phyloP scores from a whole-genome alignment of 176 grass and related monocot species.

The Aegilops speltoides region DNA sequence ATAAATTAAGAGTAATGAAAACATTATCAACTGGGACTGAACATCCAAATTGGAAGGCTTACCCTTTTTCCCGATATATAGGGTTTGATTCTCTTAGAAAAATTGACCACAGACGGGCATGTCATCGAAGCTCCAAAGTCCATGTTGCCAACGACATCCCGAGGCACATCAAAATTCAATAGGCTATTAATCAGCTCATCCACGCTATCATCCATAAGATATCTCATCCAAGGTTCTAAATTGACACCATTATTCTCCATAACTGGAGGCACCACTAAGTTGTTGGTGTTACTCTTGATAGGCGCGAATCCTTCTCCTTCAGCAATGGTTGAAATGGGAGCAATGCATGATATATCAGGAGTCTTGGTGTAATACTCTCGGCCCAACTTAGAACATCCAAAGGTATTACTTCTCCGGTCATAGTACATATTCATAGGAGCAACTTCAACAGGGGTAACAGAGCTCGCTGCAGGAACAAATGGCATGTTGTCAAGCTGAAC shows the following conservation, averaged over 20 bases:
- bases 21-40: neutral
- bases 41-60: neutral
- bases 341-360: slow-evolving; percentile 41
- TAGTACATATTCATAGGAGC: slow-evolving; percentile 46
- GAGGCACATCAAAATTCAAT: slow-evolving; percentile 41
- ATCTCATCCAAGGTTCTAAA: slow-evolving; percentile 66
- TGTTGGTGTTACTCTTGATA: too few species aligned
- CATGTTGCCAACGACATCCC: slow-evolving; percentile 46
- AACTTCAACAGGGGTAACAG: slow-evolving; percentile 32
- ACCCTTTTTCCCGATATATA: slow-evolving; percentile 45
- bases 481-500: slow-evolving; percentile 14
- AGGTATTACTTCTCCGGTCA: slow-evolving; percentile 70
- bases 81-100: slow-evolving; percentile 19
- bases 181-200: slow-evolving; percentile 55
- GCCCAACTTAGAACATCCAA: slow-evolving; percentile 37
- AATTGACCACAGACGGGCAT: slow-evolving; percentile 32
- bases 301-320: slow-evolving; percentile 3
- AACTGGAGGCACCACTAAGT: slow-evolving; percentile 15
- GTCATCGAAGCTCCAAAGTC: slow-evolving; percentile 86
- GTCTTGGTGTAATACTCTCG: slow-evolving; percentile 61
- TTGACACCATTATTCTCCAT: slow-evolving; percentile 37
- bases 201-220: slow-evolving; percentile 41
- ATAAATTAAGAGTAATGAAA: neutral
- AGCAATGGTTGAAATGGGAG: slow-evolving; percentile 34
- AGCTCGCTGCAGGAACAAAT: slow-evolving; percentile 34